Evolutionary conservation across 2,329 filamentous ascomycete species (phyloP).

Genomic region (Sclerotinia trifoliorum): DNA sequence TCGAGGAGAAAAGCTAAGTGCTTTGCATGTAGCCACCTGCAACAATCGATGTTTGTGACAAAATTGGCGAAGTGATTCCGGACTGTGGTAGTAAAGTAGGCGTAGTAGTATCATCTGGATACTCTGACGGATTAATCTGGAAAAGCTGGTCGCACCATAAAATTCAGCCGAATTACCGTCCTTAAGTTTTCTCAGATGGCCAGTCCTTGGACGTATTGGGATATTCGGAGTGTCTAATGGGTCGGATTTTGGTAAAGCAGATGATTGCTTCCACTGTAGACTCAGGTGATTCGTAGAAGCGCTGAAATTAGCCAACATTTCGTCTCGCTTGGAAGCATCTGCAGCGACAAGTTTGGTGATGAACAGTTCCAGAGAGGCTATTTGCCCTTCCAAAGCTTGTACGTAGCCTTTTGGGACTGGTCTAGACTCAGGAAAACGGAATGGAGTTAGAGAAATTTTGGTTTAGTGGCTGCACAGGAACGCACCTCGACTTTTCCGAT

Average conservation of each 20-base stretch:
- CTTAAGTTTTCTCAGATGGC: slow-evolving; percentile 43
- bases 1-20: slow-evolving; percentile 43
- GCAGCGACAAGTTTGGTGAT: slow-evolving; percentile 47
- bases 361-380: slow-evolving; percentile 48
- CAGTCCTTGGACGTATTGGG: slow-evolving; percentile 39
- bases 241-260: slow-evolving; percentile 8
- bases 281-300: slow-evolving; percentile 26
- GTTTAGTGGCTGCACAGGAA: background rate
- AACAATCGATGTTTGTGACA: background rate
- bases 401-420: slow-evolving; percentile 49
- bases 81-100: background rate
- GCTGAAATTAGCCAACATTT: slow-evolving; percentile 45
- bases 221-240: slow-evolving; percentile 26
- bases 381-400: slow-evolving; percentile 48
- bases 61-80: background rate
- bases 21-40: background rate
- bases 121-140: slow-evolving; percentile 38
- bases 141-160: slow-evolving; percentile 51
- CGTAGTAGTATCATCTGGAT: slow-evolving; percentile 22
- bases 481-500: slow-evolving; percentile 46
- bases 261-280: slow-evolving; percentile 9
- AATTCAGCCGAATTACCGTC: slow-evolving; percentile 47
- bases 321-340: slow-evolving; percentile 43
- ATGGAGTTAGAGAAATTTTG: background rate
- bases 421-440: slow-evolving; percentile 33